Conservation (phyloP, 208 protist genomes). For the Blechomonas ayalai region DNA sequence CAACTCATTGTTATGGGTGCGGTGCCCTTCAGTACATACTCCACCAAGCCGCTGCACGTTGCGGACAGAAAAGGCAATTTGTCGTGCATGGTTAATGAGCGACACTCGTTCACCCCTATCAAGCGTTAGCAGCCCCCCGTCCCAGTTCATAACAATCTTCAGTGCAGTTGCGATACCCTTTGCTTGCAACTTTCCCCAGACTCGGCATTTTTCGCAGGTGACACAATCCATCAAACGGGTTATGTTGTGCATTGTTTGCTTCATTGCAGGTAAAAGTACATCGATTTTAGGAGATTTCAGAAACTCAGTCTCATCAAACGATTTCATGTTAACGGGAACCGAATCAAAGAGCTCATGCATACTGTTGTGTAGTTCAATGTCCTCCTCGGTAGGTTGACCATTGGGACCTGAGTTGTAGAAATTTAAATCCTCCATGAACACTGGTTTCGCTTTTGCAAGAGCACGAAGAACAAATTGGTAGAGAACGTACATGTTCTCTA, state of each 20-base stretch:
- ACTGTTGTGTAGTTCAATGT: constrained; percentile 31
- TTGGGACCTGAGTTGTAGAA: constrained; percentile 44
- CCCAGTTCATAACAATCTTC: constrained; percentile 58
- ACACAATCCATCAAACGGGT: constrained; percentile 89
- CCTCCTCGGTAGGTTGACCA: constrained; percentile 28
- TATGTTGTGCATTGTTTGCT: constrained; percentile 69
- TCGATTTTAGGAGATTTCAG: constrained; percentile 46
- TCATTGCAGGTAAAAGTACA: constrained; percentile 65
- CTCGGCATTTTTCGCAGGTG: constrained; percentile 89
- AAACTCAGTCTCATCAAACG: constrained; percentile 81
- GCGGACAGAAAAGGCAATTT: constrained; percentile 74
- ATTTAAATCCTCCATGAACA: constrained; percentile 38
- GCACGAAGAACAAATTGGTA: constrained; percentile 86
- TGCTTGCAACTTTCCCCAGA: constrained; percentile 87
- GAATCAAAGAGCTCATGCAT: constrained; percentile 55
- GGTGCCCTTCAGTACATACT: constrained; percentile 8
- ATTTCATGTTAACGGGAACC: constrained; percentile 46
- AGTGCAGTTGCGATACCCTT: constrained; percentile 81
- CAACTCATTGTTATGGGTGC: background rate
- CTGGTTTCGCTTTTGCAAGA: constrained; percentile 55
- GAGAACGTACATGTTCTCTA: constrained; percentile 82
- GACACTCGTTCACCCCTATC: constrained; percentile 72
- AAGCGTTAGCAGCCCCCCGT: constrained; percentile 13
- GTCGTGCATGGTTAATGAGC: constrained; percentile 72
- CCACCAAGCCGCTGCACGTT: constrained; percentile 17